Conservation (phyloP, 140 eudicot species). For the Bidens hawaiensis region DNA sequence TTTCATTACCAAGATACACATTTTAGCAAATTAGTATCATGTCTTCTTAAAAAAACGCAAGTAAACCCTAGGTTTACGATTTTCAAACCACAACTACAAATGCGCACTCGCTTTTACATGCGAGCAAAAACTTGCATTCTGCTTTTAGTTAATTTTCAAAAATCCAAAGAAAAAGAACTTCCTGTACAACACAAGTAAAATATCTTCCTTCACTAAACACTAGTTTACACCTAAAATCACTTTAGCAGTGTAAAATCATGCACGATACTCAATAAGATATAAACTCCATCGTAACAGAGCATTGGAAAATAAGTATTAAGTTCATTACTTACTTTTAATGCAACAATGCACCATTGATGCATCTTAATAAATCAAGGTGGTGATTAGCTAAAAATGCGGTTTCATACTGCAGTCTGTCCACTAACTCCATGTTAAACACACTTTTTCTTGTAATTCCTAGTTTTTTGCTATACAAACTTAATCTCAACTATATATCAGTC, state of each 20-base stretch:
- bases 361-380: not conserved
- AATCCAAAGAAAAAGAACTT: not conserved
- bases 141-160: not conserved
- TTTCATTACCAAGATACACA: not conserved
- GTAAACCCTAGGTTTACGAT: not conserved
- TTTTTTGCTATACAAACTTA: not conserved
- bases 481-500: not conserved
- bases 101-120: not conserved
- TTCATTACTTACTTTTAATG: not conserved
- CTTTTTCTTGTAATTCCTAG: not conserved
- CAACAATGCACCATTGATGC: not conserved
- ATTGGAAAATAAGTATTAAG: not conserved
- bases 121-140: conserved; percentile 6
- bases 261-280: not conserved
- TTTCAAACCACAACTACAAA: not conserved
- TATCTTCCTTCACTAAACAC: not conserved
- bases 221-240: conserved; percentile 1
- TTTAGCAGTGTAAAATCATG: not conserved
- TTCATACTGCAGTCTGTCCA: not conserved
- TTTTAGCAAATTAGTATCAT: not conserved
- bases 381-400: not conserved
- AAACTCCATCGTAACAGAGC: not conserved
- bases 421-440: not conserved
- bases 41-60: not conserved
- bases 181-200: not conserved